Evolutionary conservation across 2,329 filamentous ascomycete genomes (phyloP).

Genomic region (Trichoderma aggressivum): DNA sequence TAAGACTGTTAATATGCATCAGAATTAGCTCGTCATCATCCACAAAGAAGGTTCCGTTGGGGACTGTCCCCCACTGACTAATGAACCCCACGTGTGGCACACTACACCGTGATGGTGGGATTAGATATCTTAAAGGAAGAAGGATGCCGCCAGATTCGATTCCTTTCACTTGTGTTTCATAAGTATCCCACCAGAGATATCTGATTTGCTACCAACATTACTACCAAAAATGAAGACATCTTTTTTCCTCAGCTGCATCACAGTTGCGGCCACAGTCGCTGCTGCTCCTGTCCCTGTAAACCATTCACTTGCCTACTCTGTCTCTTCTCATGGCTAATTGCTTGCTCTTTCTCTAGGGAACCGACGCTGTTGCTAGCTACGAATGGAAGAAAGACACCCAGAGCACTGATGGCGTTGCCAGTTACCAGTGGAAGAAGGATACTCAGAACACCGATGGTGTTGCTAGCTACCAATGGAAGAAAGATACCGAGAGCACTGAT

Average conservation of each 20-base stretch:
- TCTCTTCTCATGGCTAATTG: not conserved
- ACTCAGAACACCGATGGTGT: not conserved
- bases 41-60: not conserved
- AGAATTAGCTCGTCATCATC: not conserved
- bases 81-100: not conserved
- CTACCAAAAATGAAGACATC: constrained; percentile 7
- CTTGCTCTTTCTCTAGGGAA: not conserved
- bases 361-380: not conserved
- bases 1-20: not conserved
- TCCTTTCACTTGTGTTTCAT: not conserved
- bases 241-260: not conserved
- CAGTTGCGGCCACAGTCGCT: not conserved
- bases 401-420: not conserved
- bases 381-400: not conserved
- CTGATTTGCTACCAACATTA: not conserved
- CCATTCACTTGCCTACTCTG: too few relatives aligned
- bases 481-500: not conserved
- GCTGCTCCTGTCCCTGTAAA: constrained; percentile 5
- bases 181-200: not conserved
- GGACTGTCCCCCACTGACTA: not conserved
- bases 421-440: not conserved
- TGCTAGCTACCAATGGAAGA: not conserved
- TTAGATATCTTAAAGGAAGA: not conserved
- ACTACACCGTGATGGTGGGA: not conserved
- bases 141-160: not conserved